Evolutionary conservation across 305 asterid genomes (phyloP), one percentile per base, ranked within the genome.

Genomic region (Ilex paraguariensis): DNA sequence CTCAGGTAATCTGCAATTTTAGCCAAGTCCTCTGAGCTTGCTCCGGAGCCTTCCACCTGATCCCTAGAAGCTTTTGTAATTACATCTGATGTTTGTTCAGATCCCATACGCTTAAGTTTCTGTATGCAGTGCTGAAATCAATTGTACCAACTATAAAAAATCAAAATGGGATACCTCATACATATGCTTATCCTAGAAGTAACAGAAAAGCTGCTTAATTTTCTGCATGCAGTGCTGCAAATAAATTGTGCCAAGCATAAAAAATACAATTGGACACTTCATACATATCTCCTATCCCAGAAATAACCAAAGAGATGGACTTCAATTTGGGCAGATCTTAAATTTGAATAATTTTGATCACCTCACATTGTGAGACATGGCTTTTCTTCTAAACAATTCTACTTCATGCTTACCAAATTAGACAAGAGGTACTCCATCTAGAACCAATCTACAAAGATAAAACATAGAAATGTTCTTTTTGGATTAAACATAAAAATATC

Each of bases 1-100:
- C 57, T 54, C 30, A 54, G 30, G 31, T 7, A 54, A 54, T 54
- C 57, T 15, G 30, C 57, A 54, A 54, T 54, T 54, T 54, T 54
- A 7, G 57, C 30, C 21, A 15, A 8, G 30, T 6, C n/a, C 30
- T 54, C 57, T 13, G 57, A 3, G 57, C 57, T 54, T 7, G 57
- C 28, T 8, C 11, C 31, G 6, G 32, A 15, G 9, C 57, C 57
- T 14, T 54, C 31, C 30, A 15, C 57, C 4, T 14, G 57, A 54
- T 54, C 57, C 32, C 32, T 54, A 8, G n/a, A 8, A 17, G 57
- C 57, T 14, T 3, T 54, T 15, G 31, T 5, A 9, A 54, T 28
- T 7, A 54, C n/a, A 7, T 4, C 21, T 28, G 57, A 14, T 3
- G 31, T 15, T 28, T 54, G 30, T 15, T 17, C 57, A 54, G 13